These are phyloP conservation scores for Phyllosticta capitalensis DNA, from an alignment of 2,329 filamentous ascomycete species.

Conservation along the genomic window DNA sequence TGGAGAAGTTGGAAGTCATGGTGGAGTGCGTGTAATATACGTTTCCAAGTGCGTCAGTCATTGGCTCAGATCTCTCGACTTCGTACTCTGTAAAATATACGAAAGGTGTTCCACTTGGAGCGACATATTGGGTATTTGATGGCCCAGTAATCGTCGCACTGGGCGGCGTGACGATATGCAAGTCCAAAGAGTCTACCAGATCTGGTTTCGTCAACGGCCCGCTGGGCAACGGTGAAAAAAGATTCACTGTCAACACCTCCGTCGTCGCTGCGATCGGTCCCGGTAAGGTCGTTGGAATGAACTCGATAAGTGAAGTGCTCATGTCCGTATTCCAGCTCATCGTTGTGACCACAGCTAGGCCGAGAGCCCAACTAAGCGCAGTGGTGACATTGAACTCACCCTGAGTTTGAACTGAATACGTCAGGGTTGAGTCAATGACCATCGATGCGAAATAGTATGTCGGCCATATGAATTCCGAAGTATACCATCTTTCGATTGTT, in stretches of 20 bases:
- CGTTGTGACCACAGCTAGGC: not conserved
- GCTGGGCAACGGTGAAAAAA: slow-evolving; percentile 17
- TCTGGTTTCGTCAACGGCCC: slow-evolving; percentile 15
- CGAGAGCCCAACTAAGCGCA: slow-evolving; percentile 13
- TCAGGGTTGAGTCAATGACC: slow-evolving; percentile 10
- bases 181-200: slow-evolving; percentile 16
- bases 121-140: slow-evolving; percentile 16
- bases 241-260: slow-evolving; percentile 20
- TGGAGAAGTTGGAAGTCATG: slow-evolving; percentile 24
- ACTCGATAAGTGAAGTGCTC: slow-evolving; percentile 11
- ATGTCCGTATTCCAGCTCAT: slow-evolving; percentile 13
- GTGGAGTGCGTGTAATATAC: slow-evolving; percentile 24
- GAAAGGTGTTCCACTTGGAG: slow-evolving; percentile 29
- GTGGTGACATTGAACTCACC: slow-evolving; percentile 20
- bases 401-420: slow-evolving; percentile 17
- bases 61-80: slow-evolving; percentile 25
- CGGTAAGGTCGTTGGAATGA: not conserved
- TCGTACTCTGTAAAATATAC: slow-evolving; percentile 36
- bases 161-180: slow-evolving; percentile 16
- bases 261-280: slow-evolving; percentile 25
- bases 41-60: slow-evolving; percentile 19
- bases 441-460: slow-evolving; percentile 14
- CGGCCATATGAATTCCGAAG: slow-evolving; percentile 1
- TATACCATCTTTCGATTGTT: slow-evolving; percentile 26
- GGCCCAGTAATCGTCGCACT: slow-evolving; percentile 17